Conservation (phyloP, 768 basidiomycete genomes). For the Mycena crocata region DNA sequence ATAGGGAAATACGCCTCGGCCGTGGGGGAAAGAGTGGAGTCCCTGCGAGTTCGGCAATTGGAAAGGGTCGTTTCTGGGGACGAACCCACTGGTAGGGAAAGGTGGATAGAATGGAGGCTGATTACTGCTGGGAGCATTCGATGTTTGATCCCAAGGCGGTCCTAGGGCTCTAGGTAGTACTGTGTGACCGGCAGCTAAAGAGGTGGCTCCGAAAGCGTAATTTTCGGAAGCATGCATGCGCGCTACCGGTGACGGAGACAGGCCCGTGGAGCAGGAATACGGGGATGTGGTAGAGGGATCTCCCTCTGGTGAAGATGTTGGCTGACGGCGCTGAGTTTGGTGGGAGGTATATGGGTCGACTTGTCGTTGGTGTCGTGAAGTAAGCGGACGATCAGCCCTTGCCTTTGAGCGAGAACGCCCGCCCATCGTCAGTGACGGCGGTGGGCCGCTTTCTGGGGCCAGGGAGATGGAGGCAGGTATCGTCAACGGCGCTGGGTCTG, state of each 20-base stretch:
- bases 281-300: conserved; percentile 2
- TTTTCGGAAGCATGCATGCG: background rate
- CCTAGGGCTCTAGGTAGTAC: background rate
- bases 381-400: conserved; percentile 11
- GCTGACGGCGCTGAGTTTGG: background rate
- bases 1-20: background rate
- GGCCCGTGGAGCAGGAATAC: conserved; percentile 17
- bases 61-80: background rate
- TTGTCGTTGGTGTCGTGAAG: conserved; percentile 10
- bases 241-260: conserved; percentile 17
- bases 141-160: background rate
- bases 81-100: background rate
- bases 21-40: background rate
- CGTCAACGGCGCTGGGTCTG: conserved; percentile 43
- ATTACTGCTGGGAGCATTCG: no score
- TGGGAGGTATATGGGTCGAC: conserved; percentile 9
- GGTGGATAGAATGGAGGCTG: background rate
- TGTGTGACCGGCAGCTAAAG: background rate
- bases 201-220: background rate
- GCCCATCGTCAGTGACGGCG: conserved; percentile 38
- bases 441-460: conserved; percentile 39
- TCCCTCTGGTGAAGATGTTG: conserved; percentile 2
- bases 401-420: background rate
- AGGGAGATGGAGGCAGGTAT: conserved; percentile 40
- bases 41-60: background rate